Percentiles rank a stretch among this genome's conserved stretches.
Evolutionary conservation across 169 alveolate genomes (phyloP).

Genomic region (Theileria annulata): DNA sequence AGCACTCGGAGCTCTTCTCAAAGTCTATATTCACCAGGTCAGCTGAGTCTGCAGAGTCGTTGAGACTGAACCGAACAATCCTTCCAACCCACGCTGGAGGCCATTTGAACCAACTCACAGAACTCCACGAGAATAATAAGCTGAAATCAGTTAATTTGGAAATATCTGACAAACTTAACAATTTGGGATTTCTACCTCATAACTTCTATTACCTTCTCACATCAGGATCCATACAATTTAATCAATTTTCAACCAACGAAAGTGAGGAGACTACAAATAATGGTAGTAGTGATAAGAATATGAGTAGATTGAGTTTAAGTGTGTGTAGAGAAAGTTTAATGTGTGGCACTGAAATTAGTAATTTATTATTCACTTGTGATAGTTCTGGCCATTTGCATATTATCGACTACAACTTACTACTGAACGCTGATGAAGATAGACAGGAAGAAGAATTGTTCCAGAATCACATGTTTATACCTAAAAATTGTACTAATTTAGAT

Average conservation of each 20-base stretch:
- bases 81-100: slow-evolving; percentile 50
- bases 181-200: neutral
- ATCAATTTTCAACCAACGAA: neutral
- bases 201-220: neutral
- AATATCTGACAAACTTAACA: neutral
- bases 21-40: slow-evolving; percentile 3
- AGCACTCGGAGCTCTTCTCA: slow-evolving; percentile 53
- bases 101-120: slow-evolving; percentile 22
- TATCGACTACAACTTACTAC: neutral
- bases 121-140: neutral
- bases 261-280: neutral
- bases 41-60: slow-evolving; percentile 25
- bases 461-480: neutral
- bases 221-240: neutral
- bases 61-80: slow-evolving; percentile 40
- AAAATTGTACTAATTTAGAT: neutral
- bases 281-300: neutral
- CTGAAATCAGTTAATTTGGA: neutral
- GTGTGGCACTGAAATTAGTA: neutral
- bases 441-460: neutral
- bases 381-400: neutral
- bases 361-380: neutral
- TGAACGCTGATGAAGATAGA: neutral
- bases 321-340: neutral
- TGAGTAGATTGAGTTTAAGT: neutral